Evolutionary conservation across 768 basidiomycete genomes (phyloP).

Genomic region (Cantharellus anzutake): DNA sequence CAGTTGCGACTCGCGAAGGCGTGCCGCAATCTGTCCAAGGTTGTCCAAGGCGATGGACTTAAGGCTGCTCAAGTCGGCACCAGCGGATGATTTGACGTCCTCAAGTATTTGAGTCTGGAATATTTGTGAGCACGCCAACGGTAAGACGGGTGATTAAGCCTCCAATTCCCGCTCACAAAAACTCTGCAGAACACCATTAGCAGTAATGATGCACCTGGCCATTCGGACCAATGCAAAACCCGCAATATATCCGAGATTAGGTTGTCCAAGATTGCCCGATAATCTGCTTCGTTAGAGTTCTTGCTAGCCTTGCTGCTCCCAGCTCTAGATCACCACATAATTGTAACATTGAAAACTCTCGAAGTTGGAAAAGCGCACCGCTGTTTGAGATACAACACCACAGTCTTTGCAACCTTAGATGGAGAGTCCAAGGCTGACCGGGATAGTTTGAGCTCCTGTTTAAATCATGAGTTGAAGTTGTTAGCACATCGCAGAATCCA

Average conservation of each 20-base stretch:
- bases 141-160: background rate
- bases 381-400: slow-evolving; percentile 57
- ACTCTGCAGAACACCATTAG: slow-evolving; percentile 63
- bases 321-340: slow-evolving; percentile 27
- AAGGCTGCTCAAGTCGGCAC: slow-evolving; percentile 60
- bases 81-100: slow-evolving; percentile 48
- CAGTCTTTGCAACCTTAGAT: slow-evolving; percentile 66
- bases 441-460: slow-evolving; percentile 54
- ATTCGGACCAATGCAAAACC: slow-evolving; percentile 90
- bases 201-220: slow-evolving; percentile 80
- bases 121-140: background rate
- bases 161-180: slow-evolving; percentile 37
- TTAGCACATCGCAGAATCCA: background rate
- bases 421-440: slow-evolving; percentile 59
- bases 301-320: slow-evolving; percentile 77
- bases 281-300: slow-evolving; percentile 86
- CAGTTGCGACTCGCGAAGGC: slow-evolving; percentile 41
- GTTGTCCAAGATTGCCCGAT: slow-evolving; percentile 81
- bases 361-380: slow-evolving; percentile 20
- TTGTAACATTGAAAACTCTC: background rate
- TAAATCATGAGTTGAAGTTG: background rate
- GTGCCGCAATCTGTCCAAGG: slow-evolving; percentile 79
- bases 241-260: slow-evolving; percentile 72
- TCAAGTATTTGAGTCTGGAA: slow-evolving; percentile 61
- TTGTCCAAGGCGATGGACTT: slow-evolving; percentile 87